These are phyloP conservation scores for Quercus phellos DNA, from an alignment of 331 rosid species.

Conservation along the genomic window DNA sequence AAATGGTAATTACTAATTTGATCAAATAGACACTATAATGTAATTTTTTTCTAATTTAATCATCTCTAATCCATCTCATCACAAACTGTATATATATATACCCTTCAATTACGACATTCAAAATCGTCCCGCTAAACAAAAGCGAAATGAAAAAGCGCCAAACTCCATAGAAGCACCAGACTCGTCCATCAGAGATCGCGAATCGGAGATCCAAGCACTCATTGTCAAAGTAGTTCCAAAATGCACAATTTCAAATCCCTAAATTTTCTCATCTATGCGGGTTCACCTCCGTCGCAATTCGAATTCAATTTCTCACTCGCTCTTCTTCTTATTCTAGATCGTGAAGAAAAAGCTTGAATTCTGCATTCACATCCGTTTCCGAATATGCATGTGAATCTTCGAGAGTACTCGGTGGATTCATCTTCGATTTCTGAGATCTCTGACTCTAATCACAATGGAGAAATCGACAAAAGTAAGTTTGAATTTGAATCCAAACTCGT, in stretches of 20 bases:
- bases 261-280: background rate
- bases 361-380: conserved; percentile 30
- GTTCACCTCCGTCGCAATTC: background rate
- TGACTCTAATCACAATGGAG: conserved; percentile 1
- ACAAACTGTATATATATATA: background rate
- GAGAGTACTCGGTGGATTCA: conserved; percentile 14
- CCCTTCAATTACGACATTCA: no score
- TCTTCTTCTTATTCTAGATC: conserved; percentile 20
- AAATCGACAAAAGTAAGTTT: conserved; percentile 3
- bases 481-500: background rate
- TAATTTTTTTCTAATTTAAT: background rate
- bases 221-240: conserved; percentile 27
- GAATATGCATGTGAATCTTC: conserved; percentile 10
- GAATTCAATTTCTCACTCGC: background rate
- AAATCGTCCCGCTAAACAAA: conserved; percentile 5
- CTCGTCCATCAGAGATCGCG: conserved; percentile 27
- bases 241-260: conserved; percentile 12
- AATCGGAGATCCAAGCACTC: conserved; percentile 25
- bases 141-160: conserved; percentile 24
- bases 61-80: background rate
- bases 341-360: conserved; percentile 37
- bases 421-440: conserved; percentile 26
- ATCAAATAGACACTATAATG: background rate
- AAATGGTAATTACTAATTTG: background rate
- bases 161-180: conserved; percentile 29